Base-by-base conservation (phyloP, 352 stramenopile genomes). In the Pythium periplocum region DNA sequence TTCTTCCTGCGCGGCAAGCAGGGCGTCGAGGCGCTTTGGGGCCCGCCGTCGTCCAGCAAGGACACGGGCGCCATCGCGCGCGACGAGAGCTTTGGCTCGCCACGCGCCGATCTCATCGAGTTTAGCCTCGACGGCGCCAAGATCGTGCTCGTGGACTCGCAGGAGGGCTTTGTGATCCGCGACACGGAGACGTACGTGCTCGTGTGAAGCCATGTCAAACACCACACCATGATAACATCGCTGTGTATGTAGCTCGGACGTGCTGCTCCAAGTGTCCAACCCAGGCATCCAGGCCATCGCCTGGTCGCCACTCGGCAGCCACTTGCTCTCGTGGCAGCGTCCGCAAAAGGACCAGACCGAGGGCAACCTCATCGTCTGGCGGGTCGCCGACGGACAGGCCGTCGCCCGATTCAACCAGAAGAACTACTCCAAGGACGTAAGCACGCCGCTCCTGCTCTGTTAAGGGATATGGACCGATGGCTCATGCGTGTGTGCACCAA, bases 291-390 rank as follows among this genome's bases (percentile, higher is more conserved):
- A 90, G 47, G 78, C 73, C 6, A 68, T 89, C 48, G 72, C 79
- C 35, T 94, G 84, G 84, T 95, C 85, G 41, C 85, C 87, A 11
- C 70, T 92, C 1, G 80, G 76, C 38, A 90, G 72, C 51, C 81
- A 94, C 42, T 57, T 96, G 57, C 68, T 96, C 42, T 92, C 87
- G 59, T 96, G 87, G 87, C 80, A 96, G 69, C 85, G 86, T 0
- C 82, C 83, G 6, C 68, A 85, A 53, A 91, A 93, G 62, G 81
- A 90, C 38, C 69, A 69, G 37, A 66, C 78, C 36, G 46, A 49
- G 35, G 82, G 83, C 48, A 96, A 96, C 56, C 64, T 96, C 33
- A 81, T 93, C 36, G 78, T 96, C 3, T 96, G 87, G 87, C 64
- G 91, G 41, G 66, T 69, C 2, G 44, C 64, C 3, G 75, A 71